Conservation (phyloP, 805 yeast genomes). For the Myxozyma geophila region DNA sequence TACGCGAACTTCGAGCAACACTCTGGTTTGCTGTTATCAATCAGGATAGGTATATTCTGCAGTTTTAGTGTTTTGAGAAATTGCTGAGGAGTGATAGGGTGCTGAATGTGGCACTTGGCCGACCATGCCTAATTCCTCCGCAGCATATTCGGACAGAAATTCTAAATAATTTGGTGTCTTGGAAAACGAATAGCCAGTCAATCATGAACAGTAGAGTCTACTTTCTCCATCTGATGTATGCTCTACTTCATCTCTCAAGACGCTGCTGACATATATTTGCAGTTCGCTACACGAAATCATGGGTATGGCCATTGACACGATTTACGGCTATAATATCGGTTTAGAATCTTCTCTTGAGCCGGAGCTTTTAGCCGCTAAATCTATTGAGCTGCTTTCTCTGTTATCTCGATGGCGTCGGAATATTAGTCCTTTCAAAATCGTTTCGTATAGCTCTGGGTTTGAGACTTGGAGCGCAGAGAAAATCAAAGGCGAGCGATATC, state of each 20-base stretch:
- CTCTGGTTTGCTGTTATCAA: constrained; percentile 4
- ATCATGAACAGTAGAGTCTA: not conserved
- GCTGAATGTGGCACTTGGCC: not conserved
- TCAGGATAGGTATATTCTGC: not conserved
- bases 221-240: not conserved
- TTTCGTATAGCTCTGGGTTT: not conserved
- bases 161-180: not conserved
- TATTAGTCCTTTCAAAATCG: not conserved
- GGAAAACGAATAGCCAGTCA: too few species aligned
- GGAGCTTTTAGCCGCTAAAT: not conserved
- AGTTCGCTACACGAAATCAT: not conserved
- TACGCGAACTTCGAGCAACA: not conserved
- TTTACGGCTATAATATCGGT: constrained; percentile 3
- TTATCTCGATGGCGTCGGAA: not conserved
- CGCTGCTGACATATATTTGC: not conserved
- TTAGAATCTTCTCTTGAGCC: not conserved
- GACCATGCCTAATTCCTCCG: not conserved
- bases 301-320: not conserved
- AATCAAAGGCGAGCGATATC: not conserved
- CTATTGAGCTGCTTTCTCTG: constrained; percentile 1
- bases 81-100: not conserved
- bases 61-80: too few species aligned
- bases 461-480: not conserved
- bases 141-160: constrained; percentile 1
- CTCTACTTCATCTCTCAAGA: not conserved